phyloP scores from a whole-genome alignment of 2,329 filamentous ascomycete genomes.

The Rhytidhysteron rufulum region DNA sequence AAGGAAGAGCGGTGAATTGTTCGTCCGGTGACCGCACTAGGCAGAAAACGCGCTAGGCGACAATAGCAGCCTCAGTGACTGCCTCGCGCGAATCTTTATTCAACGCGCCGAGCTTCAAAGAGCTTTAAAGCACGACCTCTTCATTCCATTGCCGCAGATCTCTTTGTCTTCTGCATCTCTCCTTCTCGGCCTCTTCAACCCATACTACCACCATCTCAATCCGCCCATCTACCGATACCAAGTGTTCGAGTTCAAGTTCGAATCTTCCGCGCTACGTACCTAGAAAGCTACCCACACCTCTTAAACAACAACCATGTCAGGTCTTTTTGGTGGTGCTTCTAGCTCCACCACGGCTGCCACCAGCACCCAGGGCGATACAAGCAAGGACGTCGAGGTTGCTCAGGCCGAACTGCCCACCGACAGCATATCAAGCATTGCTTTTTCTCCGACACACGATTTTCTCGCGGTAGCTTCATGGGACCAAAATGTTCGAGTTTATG shows the following conservation, averaged over 20 bases:
- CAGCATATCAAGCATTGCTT: conserved; percentile 81
- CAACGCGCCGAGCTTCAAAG: background rate
- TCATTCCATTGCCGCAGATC: background rate
- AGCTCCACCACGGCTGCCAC: conserved; percentile 52
- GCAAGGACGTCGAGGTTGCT: conserved; percentile 76
- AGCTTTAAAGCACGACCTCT: background rate
- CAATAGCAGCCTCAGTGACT: background rate
- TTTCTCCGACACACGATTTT: conserved; percentile 74
- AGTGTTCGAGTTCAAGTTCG: no score
- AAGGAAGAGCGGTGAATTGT: conserved; percentile 12
- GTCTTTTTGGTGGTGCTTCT: conserved; percentile 53
- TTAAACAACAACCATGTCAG: conserved; percentile 54
- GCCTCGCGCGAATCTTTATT: conserved; percentile 1
- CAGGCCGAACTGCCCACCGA: conserved; percentile 70
- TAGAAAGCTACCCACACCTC: no score
- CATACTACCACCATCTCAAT: no score
- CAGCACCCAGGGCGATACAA: conserved; percentile 84
- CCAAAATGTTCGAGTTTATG: conserved; percentile 95
- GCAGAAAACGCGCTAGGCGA: conserved; percentile 12
- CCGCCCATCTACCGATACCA: no score
- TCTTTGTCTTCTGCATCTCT: conserved; percentile 1
- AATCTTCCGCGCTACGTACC: no score
- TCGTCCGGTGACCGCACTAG: conserved; percentile 20
- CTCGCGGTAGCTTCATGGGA: conserved; percentile 94
- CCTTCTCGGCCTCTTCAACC: background rate